Base-by-base conservation (phyloP, 176 grass and related monocot species). In the bread wheat (Triticum aestivum) region DNA sequence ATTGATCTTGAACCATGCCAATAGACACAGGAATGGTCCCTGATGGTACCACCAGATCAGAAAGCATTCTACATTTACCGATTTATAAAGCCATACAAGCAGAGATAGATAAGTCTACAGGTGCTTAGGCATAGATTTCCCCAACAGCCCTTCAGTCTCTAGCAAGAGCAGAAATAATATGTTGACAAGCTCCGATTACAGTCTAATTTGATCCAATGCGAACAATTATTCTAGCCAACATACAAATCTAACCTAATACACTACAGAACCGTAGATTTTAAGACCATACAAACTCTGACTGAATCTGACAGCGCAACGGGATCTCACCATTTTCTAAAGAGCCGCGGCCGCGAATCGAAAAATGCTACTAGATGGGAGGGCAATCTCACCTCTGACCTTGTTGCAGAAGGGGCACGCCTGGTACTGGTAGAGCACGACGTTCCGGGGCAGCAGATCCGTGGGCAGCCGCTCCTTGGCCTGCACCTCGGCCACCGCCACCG, bases 401-500 rank as follows among this genome's bases (percentile, higher is more conserved):
- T 98, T 98, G 82, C 96, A 98, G 89, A 98, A 98, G 68, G 96
- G 96, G 85, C 96, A 98, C 1, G 91, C 96, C 86, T 98, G 89
- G 77, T 98, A 98, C 81, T 98, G 96, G 85, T 98, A 98, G n/a
- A 98, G 83, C 56, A 98, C 91, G 44, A 95, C 91, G 58, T 88
- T 89, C 73, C 91, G 92, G 38, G 91, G 93, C 33, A 98, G 29
- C 30, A 90, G 88, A 85, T 95, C 88, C 14, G 56, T 15, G 29
- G 86, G 77, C 24, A 82, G 91, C 35, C 63, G 84, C 83, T 95
- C 96, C 88, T 98, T 98, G 15, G 95, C 95, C 86, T 90, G 86
- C 7, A 85, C 80, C 89, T 90, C 89, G 54, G 74, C 89, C 24
- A 44, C 88, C 15, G 93, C 83, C 2, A 91, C 33, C 11, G 93